Evolutionary conservation across 805 yeast genomes (phyloP).

Genomic region (Saccharomyces jurei): DNA sequence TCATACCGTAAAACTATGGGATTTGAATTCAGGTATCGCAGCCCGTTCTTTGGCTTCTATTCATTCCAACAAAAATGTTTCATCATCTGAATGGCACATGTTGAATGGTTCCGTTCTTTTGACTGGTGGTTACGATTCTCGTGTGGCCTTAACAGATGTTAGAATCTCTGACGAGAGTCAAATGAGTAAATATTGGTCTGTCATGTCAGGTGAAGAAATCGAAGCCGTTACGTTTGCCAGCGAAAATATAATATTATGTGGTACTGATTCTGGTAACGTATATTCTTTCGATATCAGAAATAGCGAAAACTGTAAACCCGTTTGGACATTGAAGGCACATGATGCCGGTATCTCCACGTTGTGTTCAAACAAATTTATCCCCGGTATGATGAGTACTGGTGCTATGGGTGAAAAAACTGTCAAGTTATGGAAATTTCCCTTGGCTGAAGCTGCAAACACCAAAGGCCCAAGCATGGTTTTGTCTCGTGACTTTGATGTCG

Average conservation of each 20-base stretch:
- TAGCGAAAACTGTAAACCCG: conserved; percentile 47
- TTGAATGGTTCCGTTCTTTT: conserved; percentile 58
- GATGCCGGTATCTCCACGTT: conserved; percentile 87
- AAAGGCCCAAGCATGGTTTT: conserved; percentile 76
- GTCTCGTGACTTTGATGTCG: conserved; percentile 88
- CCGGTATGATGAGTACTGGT: conserved; percentile 73
- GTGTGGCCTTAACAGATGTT: conserved; percentile 75
- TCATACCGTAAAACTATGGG: conserved; percentile 92
- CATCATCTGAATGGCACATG: conserved; percentile 81
- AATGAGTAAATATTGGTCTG: conserved; percentile 58
- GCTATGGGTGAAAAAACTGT: conserved; percentile 85
- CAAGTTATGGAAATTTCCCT: conserved; percentile 78
- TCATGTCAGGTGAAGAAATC: conserved; percentile 67
- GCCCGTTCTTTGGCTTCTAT: conserved; percentile 62
- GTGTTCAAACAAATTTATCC: conserved; percentile 55
- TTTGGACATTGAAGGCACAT: conserved; percentile 96
- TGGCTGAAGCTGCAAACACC: conserved; percentile 28
- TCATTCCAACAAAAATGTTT: conserved; percentile 75
- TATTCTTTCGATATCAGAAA: conserved; percentile 81
- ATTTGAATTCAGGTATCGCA: conserved; percentile 62
- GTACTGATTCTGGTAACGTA: conserved; percentile 85
- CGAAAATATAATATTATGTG: conserved; percentile 59
- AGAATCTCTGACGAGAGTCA: conserved; percentile 55
- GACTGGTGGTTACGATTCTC: conserved; percentile 91
- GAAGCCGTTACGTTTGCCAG: conserved; percentile 72